Percentiles rank a stretch among this genome's conserved stretches.
Conservation (phyloP, 1,284 basidiomycete species). For the Apiotrichum mycotoxinovorans region DNA sequence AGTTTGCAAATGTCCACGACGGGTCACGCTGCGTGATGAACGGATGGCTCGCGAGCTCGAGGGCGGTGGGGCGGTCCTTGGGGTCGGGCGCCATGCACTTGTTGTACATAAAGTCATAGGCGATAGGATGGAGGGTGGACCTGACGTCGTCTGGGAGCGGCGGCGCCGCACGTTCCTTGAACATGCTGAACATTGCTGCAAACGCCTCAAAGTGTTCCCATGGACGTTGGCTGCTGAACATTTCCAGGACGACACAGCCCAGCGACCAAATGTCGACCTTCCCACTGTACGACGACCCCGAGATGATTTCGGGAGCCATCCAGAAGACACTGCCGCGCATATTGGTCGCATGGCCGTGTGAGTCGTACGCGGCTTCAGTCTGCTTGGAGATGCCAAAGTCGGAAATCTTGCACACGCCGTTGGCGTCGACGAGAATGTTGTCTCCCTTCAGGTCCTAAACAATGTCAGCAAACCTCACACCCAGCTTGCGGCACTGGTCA, state of each 20-base stretch:
- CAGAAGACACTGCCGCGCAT: constrained; percentile 98
- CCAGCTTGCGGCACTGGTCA: neutral
- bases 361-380: constrained; percentile 68
- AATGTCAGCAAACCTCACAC: no score
- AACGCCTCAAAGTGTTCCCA: constrained; percentile 88
- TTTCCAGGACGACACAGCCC: constrained; percentile 94
- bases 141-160: constrained; percentile 80
- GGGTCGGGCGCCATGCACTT: constrained; percentile 91
- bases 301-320: constrained; percentile 97
- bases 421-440: constrained; percentile 92
- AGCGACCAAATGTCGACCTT: constrained; percentile 99
- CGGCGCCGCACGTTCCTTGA: constrained; percentile 64
- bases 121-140: constrained; percentile 60
- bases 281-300: constrained; percentile 69
- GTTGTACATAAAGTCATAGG: constrained; percentile 78
- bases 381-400: constrained; percentile 91
- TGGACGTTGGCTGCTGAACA: constrained; percentile 92
- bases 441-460: constrained; percentile 90
- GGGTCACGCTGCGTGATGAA: constrained; percentile 69
- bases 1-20: constrained; percentile 64
- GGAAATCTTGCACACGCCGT: constrained; percentile 94
- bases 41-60: constrained; percentile 74
- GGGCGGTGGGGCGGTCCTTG: constrained; percentile 75
- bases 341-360: constrained; percentile 68
- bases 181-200: constrained; percentile 87